Evolutionary conservation across 257 asterid species (phyloP).

Genomic region (Nicotiana sylvestris): DNA sequence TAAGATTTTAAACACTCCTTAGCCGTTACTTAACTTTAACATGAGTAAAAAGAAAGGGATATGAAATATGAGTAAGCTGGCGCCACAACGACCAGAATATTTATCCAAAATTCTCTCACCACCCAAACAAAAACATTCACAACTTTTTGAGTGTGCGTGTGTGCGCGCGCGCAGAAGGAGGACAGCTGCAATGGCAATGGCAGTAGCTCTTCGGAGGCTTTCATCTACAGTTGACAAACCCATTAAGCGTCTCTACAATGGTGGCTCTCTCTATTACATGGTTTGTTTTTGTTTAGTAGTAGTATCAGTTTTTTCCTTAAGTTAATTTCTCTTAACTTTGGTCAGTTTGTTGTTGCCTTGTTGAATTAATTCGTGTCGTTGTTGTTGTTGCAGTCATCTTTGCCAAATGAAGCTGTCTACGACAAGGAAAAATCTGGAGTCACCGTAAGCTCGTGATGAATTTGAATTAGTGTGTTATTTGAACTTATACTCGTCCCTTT

Average conservation of each 20-base stretch:
- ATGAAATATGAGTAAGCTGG: not conserved
- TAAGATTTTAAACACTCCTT: not conserved
- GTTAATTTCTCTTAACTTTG: not conserved
- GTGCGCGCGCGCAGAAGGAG: not conserved
- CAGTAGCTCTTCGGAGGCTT: constrained; percentile 78
- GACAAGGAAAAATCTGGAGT: constrained; percentile 75
- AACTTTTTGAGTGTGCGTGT: not conserved
- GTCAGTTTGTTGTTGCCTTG: not conserved
- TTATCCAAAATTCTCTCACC: constrained; percentile 50
- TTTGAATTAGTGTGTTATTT: not conserved
- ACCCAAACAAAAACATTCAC: constrained; percentile 23
- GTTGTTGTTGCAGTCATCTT: constrained; percentile 51
- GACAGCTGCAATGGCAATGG: constrained; percentile 55
- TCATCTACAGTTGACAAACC: constrained; percentile 66
- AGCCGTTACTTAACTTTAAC: not conserved
- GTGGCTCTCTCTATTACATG: constrained; percentile 66
- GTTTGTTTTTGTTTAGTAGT: constrained; percentile 21
- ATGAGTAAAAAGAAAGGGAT: not conserved
- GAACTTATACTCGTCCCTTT: not conserved
- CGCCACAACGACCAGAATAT: constrained; percentile 33
- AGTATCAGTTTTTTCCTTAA: not conserved
- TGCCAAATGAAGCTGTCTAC: constrained; percentile 67
- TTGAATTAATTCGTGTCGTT: not conserved
- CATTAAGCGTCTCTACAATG: constrained; percentile 45
- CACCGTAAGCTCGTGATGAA: constrained; percentile 39